A percentile compares a stretch with the other conserved stretches of the same genome.
Evolutionary conservation across 2,329 filamentous ascomycete species (phyloP).

Genomic region (Pezicula carpinea): DNA sequence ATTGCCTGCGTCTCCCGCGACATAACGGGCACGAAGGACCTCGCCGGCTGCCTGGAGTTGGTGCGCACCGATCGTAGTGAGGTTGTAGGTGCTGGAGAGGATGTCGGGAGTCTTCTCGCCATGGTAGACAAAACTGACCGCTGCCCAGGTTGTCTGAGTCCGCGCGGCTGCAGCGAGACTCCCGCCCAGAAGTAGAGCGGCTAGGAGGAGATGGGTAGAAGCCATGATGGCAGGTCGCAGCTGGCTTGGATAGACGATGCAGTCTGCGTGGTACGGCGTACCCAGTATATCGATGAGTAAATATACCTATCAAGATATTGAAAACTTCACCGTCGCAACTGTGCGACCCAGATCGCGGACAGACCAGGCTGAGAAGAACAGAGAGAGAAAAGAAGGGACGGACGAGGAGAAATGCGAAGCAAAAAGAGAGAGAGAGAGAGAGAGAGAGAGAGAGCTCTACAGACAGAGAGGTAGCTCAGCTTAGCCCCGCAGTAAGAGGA

Average conservation of each 20-base stretch:
- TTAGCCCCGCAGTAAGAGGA: background rate
- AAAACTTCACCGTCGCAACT: background rate
- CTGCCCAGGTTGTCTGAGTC: constrained; percentile 22
- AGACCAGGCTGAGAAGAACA: background rate
- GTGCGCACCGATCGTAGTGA: constrained; percentile 50
- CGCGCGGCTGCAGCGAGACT: constrained; percentile 4
- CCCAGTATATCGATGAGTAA: too few relatives aligned
- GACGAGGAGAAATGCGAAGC: constrained; percentile 1
- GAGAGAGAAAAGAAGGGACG: background rate
- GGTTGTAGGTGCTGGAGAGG: constrained; percentile 23
- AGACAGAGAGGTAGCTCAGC: background rate
- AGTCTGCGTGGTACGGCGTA: background rate
- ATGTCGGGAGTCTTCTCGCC: constrained; percentile 48
- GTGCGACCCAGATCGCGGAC: background rate
- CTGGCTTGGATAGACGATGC: constrained; percentile 2
- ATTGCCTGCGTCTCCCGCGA: constrained; percentile 24
- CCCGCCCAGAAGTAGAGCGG: constrained; percentile 4
- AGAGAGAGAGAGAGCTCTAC: background rate
- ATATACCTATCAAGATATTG: background rate
- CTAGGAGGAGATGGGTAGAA: constrained; percentile 3
- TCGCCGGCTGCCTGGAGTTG: constrained; percentile 46
- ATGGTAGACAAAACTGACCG: constrained; percentile 32
- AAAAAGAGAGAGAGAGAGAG: constrained; percentile 1
- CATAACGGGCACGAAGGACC: constrained; percentile 45
- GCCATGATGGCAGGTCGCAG: constrained; percentile 1